A percentile compares a stretch with the other conserved stretches of the same genome.
Conservation (phyloP, 2,329 filamentous ascomycete genomes). For the Alternaria postmessia region DNA sequence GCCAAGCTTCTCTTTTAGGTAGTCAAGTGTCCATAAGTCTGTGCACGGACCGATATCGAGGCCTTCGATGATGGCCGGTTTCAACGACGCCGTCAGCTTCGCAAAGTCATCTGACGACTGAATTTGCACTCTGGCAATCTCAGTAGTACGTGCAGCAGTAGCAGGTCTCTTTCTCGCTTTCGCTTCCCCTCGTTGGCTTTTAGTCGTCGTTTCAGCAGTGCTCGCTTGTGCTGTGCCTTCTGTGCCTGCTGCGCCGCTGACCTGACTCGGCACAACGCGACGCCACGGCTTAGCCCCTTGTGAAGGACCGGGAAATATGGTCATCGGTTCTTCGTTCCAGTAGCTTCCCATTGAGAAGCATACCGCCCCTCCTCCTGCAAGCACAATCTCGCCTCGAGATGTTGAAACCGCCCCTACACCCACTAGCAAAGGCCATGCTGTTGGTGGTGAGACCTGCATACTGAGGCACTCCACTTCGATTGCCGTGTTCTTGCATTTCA, state of each 20-base stretch:
- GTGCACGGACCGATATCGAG: slow-evolving; percentile 73
- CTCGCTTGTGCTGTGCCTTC: slow-evolving; percentile 15
- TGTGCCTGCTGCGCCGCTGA: slow-evolving; percentile 20
- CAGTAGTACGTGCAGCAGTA: slow-evolving; percentile 18
- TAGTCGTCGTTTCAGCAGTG: slow-evolving; percentile 14
- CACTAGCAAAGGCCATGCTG: slow-evolving; percentile 71
- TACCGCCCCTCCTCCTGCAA: slow-evolving; percentile 82
- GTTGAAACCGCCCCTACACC: slow-evolving; percentile 68
- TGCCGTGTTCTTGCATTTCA: slow-evolving; percentile 28
- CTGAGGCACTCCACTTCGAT: slow-evolving; percentile 31
- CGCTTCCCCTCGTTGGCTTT: slow-evolving; percentile 20
- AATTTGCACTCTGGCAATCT: slow-evolving; percentile 63
- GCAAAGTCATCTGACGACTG: slow-evolving; percentile 66
- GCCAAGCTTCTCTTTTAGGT: slow-evolving; percentile 64
- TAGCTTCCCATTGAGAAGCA: slow-evolving; percentile 92
- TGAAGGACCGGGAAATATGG: slow-evolving; percentile 25
- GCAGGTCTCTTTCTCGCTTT: slow-evolving; percentile 13
- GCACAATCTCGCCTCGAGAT: slow-evolving; percentile 61
- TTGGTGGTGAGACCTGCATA: slow-evolving; percentile 28
- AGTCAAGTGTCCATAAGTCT: slow-evolving; percentile 71
- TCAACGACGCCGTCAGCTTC: slow-evolving; percentile 63
- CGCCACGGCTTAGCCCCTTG: slow-evolving; percentile 31
- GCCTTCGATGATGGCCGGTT: slow-evolving; percentile 71
- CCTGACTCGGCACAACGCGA: slow-evolving; percentile 17
- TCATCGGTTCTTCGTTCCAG: slow-evolving; percentile 66